Percentiles rank a stretch among this genome's conserved stretches.
These are phyloP conservation scores for Rhododendron mucronatum DNA, from an alignment of 148 eudicot species.

Conservation along the genomic window DNA sequence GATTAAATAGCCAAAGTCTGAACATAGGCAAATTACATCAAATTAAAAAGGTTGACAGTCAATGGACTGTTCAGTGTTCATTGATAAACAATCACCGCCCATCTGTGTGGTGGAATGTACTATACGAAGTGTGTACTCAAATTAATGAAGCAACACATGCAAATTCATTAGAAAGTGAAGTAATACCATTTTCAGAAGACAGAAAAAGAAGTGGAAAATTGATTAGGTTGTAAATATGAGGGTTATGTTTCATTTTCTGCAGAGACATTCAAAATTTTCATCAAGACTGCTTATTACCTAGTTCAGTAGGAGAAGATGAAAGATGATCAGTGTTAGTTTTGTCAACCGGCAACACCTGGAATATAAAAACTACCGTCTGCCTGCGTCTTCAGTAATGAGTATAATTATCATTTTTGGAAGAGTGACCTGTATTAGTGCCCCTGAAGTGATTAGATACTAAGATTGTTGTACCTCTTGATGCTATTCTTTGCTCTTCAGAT, in stretches of 20 bases:
- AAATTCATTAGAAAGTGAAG: not conserved
- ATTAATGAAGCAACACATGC: not conserved
- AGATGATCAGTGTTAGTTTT: not conserved
- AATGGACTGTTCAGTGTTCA: not conserved
- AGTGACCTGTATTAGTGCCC: not conserved
- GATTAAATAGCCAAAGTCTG: not conserved
- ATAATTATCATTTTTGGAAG: not conserved
- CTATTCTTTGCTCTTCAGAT: slow-evolving; percentile 46
- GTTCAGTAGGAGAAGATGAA: not conserved
- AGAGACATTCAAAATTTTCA: not conserved
- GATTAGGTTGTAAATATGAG: not conserved
- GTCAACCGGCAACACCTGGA: not conserved
- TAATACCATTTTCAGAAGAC: not conserved
- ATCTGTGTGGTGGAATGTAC: not conserved
- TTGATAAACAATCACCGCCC: not conserved
- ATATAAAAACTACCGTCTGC: not conserved
- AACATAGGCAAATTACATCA: not conserved
- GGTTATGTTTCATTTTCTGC: not conserved
- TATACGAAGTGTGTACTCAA: not conserved
- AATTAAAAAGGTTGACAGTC: not conserved
- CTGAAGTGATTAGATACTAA: slow-evolving; percentile 1
- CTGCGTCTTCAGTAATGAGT: not conserved
- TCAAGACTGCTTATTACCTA: not conserved
- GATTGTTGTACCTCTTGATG: not conserved
- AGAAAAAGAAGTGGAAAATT: not conserved